These are phyloP conservation scores for Huntiella abstrusa DNA, from an alignment of 2,329 filamentous ascomycete genomes.

Conservation along the genomic window DNA sequence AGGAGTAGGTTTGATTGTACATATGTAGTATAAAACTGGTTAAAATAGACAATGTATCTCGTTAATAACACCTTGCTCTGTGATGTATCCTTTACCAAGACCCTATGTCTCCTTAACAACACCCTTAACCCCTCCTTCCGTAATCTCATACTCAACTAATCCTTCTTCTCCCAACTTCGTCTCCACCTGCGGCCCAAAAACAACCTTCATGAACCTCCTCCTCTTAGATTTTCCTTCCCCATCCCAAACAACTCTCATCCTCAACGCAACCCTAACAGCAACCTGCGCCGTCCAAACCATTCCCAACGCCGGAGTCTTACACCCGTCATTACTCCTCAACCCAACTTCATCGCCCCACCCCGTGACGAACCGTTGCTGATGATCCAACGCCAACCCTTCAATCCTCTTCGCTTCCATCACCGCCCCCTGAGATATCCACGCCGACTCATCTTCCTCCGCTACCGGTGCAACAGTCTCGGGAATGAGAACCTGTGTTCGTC, in stretches of 20 bases:
- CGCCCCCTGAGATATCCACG: background rate
- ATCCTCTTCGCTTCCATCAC: background rate
- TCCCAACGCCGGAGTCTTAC: constrained; percentile 75
- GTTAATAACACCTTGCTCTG: constrained; percentile 34
- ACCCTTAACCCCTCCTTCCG: constrained; percentile 39
- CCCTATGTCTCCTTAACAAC: constrained; percentile 12
- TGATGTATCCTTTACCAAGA: constrained; percentile 30
- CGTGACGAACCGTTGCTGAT: constrained; percentile 89
- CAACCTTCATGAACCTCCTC: constrained; percentile 68
- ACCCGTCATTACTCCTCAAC: constrained; percentile 17
- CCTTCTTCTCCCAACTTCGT: constrained; percentile 29
- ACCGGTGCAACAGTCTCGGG: constrained; percentile 15
- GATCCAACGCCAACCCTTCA: constrained; percentile 51
- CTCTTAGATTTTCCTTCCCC: constrained; percentile 35
- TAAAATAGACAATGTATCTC: background rate
- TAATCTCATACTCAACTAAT: constrained; percentile 56
- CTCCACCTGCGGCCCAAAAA: constrained; percentile 63
- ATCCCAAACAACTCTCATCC: constrained; percentile 32
- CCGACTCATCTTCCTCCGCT: background rate
- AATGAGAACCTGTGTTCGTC: constrained; percentile 13
- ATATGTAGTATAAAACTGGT: too few species aligned
- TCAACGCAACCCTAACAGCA: constrained; percentile 60
- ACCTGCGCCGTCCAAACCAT: constrained; percentile 86
- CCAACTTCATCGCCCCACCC: constrained; percentile 66
- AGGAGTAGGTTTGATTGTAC: constrained; percentile 15